Evolutionary conservation across 129 eudicot species (phyloP).

Genomic region (Centella asiatica): DNA sequence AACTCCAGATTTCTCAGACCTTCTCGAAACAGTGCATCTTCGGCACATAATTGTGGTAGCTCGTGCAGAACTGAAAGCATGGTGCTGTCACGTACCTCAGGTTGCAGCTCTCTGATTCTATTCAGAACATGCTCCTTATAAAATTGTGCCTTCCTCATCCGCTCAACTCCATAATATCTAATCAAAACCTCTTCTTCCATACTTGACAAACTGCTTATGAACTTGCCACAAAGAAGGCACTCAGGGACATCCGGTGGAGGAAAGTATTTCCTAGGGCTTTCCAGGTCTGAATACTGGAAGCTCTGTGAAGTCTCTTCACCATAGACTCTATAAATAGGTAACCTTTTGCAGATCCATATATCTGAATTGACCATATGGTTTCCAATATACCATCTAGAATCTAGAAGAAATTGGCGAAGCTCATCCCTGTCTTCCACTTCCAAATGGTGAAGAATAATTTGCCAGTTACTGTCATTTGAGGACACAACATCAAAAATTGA

Average conservation of each 20-base stretch:
- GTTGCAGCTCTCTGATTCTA: conserved; percentile 44
- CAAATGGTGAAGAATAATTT: conserved; percentile 37
- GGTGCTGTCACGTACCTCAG: conserved; percentile 64
- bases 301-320: conserved; percentile 41
- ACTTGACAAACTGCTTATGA: conserved; percentile 42
- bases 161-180: conserved; percentile 62
- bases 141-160: conserved; percentile 78
- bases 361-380: conserved; percentile 61
- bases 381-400: conserved; percentile 82
- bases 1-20: conserved; percentile 62
- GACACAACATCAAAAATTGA: conserved; percentile 69
- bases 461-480: conserved; percentile 29
- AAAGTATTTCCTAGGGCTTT: conserved; percentile 47
- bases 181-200: conserved; percentile 62
- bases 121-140: conserved; percentile 56
- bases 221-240: conserved; percentile 49
- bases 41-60: conserved; percentile 84
- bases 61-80: conserved; percentile 74
- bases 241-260: conserved; percentile 61
- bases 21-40: conserved; percentile 59
- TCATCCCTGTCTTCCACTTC: conserved; percentile 65
- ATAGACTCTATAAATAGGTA: conserved; percentile 69
- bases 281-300: conserved; percentile 53
- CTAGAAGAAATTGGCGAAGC: conserved; percentile 75
- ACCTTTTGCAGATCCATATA: conserved; percentile 53